Evolutionary conservation across 768 basidiomycete species (phyloP).

Genomic region (Psilocybe sp.): DNA sequence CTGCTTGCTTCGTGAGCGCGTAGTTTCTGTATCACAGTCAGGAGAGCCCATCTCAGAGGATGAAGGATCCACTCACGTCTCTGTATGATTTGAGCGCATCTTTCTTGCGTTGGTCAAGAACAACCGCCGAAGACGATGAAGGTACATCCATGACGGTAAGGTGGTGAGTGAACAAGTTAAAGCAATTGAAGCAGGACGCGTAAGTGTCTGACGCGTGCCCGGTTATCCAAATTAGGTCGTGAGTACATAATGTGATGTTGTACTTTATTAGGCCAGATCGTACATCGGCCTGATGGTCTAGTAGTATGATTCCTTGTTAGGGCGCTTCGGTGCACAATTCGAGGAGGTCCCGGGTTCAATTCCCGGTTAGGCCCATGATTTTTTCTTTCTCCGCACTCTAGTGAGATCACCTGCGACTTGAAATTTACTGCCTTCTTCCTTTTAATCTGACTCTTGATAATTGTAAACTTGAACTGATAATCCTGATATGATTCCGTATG

Average conservation of each 20-base stretch:
- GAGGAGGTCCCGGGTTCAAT: slow-evolving; percentile 90
- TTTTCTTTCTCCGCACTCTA: slow-evolving; percentile 10
- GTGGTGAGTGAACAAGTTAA: slow-evolving; percentile 14
- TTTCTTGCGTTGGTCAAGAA: slow-evolving; percentile 64
- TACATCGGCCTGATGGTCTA: slow-evolving; percentile 47
- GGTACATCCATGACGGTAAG: slow-evolving; percentile 36
- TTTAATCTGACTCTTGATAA: too few relatives aligned
- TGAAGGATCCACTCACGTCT: slow-evolving; percentile 42
- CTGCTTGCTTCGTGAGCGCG: slow-evolving; percentile 84
- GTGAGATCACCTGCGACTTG: too few relatives aligned
- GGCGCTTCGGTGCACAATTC: slow-evolving; percentile 32
- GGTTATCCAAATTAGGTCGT: slow-evolving; percentile 6
- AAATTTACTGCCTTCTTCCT: too few relatives aligned
- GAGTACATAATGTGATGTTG: not conserved
- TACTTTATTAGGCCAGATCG: not conserved
- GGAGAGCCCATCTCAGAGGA: not conserved
- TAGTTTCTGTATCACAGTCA: slow-evolving; percentile 71
- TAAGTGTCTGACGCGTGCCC: slow-evolving; percentile 34
- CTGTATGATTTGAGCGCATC: slow-evolving; percentile 78
- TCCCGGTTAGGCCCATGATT: slow-evolving; percentile 66
- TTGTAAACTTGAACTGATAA: too few relatives aligned
- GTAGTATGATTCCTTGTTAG: slow-evolving; percentile 66
- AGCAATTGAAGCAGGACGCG: slow-evolving; percentile 29
- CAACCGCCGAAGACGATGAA: slow-evolving; percentile 55
- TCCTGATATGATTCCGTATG: too few relatives aligned